A percentile compares a stretch with the other conserved stretches of the same genome.
Evolutionary conservation across 2,329 filamentous ascomycete species (phyloP).

Genomic region (Aspergillus fumigatus): DNA sequence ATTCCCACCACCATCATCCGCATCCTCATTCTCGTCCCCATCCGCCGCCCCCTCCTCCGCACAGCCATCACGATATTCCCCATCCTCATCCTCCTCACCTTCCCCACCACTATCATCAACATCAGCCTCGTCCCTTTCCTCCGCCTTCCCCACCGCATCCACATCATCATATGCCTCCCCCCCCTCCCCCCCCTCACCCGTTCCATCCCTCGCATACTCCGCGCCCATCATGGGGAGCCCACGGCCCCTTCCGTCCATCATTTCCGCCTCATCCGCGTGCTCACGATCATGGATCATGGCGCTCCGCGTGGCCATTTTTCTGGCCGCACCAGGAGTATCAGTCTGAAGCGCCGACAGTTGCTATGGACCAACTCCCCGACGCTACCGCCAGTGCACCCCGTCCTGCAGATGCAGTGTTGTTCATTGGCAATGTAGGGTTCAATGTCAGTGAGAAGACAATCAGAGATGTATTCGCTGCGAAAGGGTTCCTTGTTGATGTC

Average conservation of each 20-base stretch:
- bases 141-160: background rate
- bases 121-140: too few species aligned
- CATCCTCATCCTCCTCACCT: background rate
- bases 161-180: background rate
- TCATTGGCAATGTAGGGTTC: conserved; percentile 39
- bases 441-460: conserved; percentile 35
- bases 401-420: conserved; percentile 23
- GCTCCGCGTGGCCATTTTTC: background rate
- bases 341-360: background rate
- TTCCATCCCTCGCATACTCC: background rate
- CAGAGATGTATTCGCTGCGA: conserved; percentile 32
- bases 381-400: background rate
- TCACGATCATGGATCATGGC: background rate
- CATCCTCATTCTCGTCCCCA: background rate
- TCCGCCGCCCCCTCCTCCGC: background rate
- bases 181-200: background rate
- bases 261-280: background rate
- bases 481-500: conserved; percentile 34
- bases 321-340: background rate
- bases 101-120: background rate
- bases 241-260: background rate
- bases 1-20: background rate
- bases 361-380: background rate
- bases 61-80: background rate
- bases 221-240: background rate